Conservation (phyloP, 371 early-diverging fungal genomes). For the Syncephalastrum contaminatum region DNA sequence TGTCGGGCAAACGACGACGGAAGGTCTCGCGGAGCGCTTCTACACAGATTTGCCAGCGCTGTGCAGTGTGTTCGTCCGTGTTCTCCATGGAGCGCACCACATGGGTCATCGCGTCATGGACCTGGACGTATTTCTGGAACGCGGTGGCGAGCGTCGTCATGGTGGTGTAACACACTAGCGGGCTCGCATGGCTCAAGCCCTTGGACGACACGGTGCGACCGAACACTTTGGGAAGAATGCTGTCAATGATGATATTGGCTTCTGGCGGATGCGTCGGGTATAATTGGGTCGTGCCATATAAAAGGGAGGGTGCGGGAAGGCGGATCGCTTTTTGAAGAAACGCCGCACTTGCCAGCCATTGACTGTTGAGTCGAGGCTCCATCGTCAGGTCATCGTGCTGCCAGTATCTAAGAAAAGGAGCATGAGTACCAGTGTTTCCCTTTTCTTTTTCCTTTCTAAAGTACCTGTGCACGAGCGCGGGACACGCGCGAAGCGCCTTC, state of each 20-base stretch:
- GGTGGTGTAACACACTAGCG: slow-evolving; percentile 67
- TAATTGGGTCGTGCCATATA: slow-evolving; percentile 43
- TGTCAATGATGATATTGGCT: slow-evolving; percentile 57
- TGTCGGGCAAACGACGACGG: slow-evolving; percentile 72
- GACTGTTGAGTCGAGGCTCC: slow-evolving; percentile 76
- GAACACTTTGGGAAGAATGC: slow-evolving; percentile 67
- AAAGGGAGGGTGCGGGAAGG: slow-evolving; percentile 69
- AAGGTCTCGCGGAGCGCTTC: slow-evolving; percentile 56
- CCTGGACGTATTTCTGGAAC: slow-evolving; percentile 64
- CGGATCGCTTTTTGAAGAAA: slow-evolving; percentile 67
- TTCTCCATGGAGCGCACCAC: slow-evolving; percentile 31
- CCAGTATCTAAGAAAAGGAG: slow-evolving; percentile 61
- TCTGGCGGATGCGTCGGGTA: slow-evolving; percentile 63
- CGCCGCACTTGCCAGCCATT: slow-evolving; percentile 79
- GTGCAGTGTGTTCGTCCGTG: slow-evolving; percentile 11
- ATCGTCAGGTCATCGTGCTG: slow-evolving; percentile 54
- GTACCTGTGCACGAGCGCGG: slow-evolving; percentile 78
- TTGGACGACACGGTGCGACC: slow-evolving; percentile 58
- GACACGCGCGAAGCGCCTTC: slow-evolving; percentile 66
- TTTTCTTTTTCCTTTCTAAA: not conserved
- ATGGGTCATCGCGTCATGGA: slow-evolving; percentile 29
- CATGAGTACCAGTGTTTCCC: not conserved
- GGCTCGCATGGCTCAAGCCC: slow-evolving; percentile 69
- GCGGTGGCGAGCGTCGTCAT: slow-evolving; percentile 56
- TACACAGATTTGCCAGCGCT: slow-evolving; percentile 37